Base-by-base conservation (phyloP, 352 stramenopile genomes). In the Phytophthora capsici region DNA sequence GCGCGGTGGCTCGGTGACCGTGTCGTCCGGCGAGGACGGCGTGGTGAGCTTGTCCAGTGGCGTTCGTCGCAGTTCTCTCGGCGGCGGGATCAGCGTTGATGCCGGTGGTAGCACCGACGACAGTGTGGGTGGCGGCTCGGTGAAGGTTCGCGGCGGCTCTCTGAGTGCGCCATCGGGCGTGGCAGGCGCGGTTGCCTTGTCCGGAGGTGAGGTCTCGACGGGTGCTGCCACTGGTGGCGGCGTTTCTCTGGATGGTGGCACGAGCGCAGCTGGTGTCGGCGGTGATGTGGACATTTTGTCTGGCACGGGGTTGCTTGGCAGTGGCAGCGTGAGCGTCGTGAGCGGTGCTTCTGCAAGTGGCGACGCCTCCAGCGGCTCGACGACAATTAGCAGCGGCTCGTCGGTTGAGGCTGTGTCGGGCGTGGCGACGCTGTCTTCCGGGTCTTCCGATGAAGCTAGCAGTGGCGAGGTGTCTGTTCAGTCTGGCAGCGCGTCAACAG, bases 231-330 rank as follows among this genome's bases (percentile, higher is more conserved):
- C 32, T 1, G 32, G 32, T n/a, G 32, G 32, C 9, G 32, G 32
- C 32, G 14, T 38, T 38, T 38, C 32, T 30, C 14, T 62, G 20
- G 54, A 62, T 10, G 54, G 54, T 12, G 54, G 54, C n/a, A 8
- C 32, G 4, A 38, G 32, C 6, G 32, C 8, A 16, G 32, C 9
- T 16, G 32, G 32, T 38, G 9, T 38, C 14, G 32, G 32, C 32
- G 32, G 32, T 16, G 32, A 1, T 38, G 32, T 38, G 32, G 32
- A 7, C 32, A 38, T 38, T 38, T 5, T 38, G 32, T 38, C 32
- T 38, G 32, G 32, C 32, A 16, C 32, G 1, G 32, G 32, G 10
- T 5, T 13, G 1, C 32, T 38, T 12, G 32, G 32, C 32, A 38
- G 32, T 8, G 32, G 32, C 32, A 38, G 3, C 32, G 32, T 38